phyloP scores from a whole-genome alignment of 2,329 filamentous ascomycete species.

The Paramyrothecium sp. region DNA sequence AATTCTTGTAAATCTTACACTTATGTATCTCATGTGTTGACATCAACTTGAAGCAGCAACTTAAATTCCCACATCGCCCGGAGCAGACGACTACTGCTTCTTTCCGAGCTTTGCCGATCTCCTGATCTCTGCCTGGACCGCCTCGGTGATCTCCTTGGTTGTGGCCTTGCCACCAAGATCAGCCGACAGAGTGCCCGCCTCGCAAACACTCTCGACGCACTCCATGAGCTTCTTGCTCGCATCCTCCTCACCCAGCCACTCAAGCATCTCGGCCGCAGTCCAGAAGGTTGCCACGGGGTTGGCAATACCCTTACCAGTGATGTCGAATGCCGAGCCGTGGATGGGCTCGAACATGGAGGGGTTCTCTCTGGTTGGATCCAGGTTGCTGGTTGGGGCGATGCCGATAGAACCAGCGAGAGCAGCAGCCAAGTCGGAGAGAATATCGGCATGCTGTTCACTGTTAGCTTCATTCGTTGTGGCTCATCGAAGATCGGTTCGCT shows the following conservation, averaged over 20 bases:
- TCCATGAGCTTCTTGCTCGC: constrained; percentile 48
- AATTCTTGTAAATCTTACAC: too few species aligned
- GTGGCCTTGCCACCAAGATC: constrained; percentile 50
- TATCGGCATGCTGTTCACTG: constrained; percentile 50
- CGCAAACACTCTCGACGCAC: constrained; percentile 51
- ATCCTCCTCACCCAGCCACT: constrained; percentile 54
- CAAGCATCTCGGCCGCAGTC: constrained; percentile 57
- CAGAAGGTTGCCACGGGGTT: constrained; percentile 60
- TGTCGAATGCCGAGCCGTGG: constrained; percentile 58
- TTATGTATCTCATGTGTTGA: not conserved
- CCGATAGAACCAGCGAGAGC: constrained; percentile 70
- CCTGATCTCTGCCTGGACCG: constrained; percentile 23
- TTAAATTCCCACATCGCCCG: not conserved
- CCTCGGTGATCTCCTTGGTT: constrained; percentile 32
- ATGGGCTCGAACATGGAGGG: constrained; percentile 62
- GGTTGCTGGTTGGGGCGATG: constrained; percentile 68
- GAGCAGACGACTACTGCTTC: not conserved
- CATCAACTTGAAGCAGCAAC: not conserved
- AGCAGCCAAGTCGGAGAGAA: constrained; percentile 69
- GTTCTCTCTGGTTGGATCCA: constrained; percentile 57
- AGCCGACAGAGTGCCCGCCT: constrained; percentile 47
- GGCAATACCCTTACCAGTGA: constrained; percentile 53
- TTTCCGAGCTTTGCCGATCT: constrained; percentile 1
- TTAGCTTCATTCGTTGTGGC: constrained; percentile 11
- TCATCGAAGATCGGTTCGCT: constrained; percentile 2